Evolutionary conservation across 164 flowering plant genomes (phyloP).

Genomic region (Vitis amurensis): DNA sequence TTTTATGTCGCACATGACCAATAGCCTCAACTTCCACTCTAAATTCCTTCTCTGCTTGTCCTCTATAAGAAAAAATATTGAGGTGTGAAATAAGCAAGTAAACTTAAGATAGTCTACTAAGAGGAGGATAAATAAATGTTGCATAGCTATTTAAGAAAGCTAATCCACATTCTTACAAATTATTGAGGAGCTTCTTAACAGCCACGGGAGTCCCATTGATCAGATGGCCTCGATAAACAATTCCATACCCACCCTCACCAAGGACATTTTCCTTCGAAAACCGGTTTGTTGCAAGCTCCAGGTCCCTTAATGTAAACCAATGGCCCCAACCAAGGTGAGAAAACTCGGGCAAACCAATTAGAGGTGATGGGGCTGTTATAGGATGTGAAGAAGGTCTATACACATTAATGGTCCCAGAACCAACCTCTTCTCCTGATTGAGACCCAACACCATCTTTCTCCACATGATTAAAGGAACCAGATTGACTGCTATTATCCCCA

Average conservation of each 20-base stretch:
- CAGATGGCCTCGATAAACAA: constrained; percentile 21
- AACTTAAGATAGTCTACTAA: too few species aligned
- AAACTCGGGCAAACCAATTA: constrained; percentile 22
- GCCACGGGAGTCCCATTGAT: constrained; percentile 27
- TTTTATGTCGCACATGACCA: constrained; percentile 28
- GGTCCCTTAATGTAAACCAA: constrained; percentile 29
- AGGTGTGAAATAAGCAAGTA: too few species aligned
- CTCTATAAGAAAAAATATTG: constrained; percentile 5
- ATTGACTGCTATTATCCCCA: constrained; percentile 5
- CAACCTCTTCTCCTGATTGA: constrained; percentile 4
- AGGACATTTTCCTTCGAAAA: constrained; percentile 19
- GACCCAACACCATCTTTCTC: constrained; percentile 5
- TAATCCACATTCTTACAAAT: constrained; percentile 16
- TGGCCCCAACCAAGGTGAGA: constrained; percentile 35
- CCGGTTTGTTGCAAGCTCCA: constrained; percentile 20
- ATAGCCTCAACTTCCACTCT: constrained; percentile 29
- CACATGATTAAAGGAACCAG: neutral
- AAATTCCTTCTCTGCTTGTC: constrained; percentile 30
- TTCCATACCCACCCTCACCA: constrained; percentile 33
- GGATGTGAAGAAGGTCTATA: neutral
- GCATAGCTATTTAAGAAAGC: too few species aligned
- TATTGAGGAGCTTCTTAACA: constrained; percentile 28
- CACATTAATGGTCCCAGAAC: neutral
- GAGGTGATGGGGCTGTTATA: constrained; percentile 16
- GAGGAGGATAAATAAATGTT: too few species aligned